Conservation (phyloP, 441 rosid genomes). For the Populus hybrid region DNA sequence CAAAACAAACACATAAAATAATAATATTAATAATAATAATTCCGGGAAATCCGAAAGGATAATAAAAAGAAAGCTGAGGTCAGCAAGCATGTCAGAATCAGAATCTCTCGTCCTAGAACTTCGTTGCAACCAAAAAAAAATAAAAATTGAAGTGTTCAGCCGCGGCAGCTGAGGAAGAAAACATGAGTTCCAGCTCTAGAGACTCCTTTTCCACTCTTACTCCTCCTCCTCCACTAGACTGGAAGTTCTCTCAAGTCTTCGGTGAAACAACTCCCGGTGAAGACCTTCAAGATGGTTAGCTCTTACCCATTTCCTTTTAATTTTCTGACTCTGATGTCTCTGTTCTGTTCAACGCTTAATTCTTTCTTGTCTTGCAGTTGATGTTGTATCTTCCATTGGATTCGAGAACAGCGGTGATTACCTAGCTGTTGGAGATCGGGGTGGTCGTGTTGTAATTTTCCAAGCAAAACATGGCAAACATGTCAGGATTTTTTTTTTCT, state of each 20-base stretch:
- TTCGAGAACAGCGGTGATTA: slow-evolving; percentile 59
- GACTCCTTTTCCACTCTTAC: slow-evolving; percentile 9
- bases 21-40: background rate
- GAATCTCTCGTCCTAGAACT: background rate
- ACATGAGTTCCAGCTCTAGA: slow-evolving; percentile 14
- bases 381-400: slow-evolving; percentile 49
- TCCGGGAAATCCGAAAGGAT: slow-evolving; percentile 10
- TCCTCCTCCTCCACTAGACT: slow-evolving; percentile 30
- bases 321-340: background rate
- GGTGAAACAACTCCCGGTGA: slow-evolving; percentile 55
- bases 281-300: slow-evolving; percentile 54
- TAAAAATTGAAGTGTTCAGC: background rate
- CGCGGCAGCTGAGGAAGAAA: background rate
- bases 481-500: slow-evolving; percentile 27
- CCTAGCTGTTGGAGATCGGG: slow-evolving; percentile 63
- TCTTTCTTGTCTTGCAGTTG: slow-evolving; percentile 31
- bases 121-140: background rate
- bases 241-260: slow-evolving; percentile 70
- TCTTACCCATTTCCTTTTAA: background rate
- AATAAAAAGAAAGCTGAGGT: slow-evolving; percentile 2
- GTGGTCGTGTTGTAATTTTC: slow-evolving; percentile 65
- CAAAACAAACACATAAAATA: background rate
- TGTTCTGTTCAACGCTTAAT: background rate
- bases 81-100: background rate
- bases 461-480: slow-evolving; percentile 38